Evolutionary conservation across 495 filamentous ascomycete genomes (phyloP).

Genomic region (Copromyces sp.): DNA sequence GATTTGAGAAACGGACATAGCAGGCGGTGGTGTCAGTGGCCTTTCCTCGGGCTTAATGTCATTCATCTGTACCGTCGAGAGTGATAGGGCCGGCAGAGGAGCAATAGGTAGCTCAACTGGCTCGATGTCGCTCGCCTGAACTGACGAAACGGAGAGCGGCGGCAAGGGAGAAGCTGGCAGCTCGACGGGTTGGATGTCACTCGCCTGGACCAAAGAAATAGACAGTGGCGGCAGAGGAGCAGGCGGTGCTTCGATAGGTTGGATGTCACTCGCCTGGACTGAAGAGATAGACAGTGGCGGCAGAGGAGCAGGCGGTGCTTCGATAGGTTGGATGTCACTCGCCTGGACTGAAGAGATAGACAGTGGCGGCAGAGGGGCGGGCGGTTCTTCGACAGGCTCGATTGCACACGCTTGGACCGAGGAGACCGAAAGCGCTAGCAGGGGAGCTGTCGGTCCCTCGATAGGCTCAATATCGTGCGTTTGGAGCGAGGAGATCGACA

Average conservation of each 20-base stretch:
- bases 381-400: conserved; percentile 9
- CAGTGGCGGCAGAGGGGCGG: background rate
- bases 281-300: conserved; percentile 2
- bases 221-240: conserved; percentile 1
- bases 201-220: conserved; percentile 3
- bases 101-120: conserved; percentile 12
- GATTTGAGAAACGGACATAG: conserved; percentile 13
- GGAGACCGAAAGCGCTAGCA: conserved; percentile 14
- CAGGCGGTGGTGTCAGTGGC: conserved; percentile 3
- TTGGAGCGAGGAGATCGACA: conserved; percentile 8
- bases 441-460: background rate
- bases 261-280: background rate
- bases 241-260: background rate
- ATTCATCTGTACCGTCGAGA: conserved; percentile 8
- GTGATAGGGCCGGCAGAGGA: conserved; percentile 3
- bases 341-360: background rate
- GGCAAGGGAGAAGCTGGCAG: conserved; percentile 1
- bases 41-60: conserved; percentile 10
- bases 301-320: background rate
- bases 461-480: conserved; percentile 11
- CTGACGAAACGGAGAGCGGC: conserved; percentile 19
- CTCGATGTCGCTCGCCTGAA: conserved; percentile 24
- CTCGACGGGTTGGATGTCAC: background rate
- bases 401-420: conserved; percentile 8
- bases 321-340: conserved; percentile 40